Evolutionary conservation across 164 flowering plant species (phyloP), one percentile per base, ranked within the genome.

Genomic region (Paratinospora sagittata): DNA sequence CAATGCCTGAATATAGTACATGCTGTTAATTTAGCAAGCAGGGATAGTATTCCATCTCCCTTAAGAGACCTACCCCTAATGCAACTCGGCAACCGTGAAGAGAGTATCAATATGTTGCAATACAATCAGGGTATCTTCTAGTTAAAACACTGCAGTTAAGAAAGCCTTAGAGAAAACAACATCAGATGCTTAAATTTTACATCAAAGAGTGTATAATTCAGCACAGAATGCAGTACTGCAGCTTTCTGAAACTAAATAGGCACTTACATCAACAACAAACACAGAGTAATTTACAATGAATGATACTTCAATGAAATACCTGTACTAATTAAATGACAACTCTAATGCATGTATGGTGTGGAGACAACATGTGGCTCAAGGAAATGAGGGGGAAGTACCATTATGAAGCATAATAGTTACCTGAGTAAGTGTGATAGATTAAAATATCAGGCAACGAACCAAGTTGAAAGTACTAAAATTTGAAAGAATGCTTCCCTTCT

Each of bases 41-140:
- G 24, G 21, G 61, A 55, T 19, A 55, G 24, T 55, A 8, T 8
- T 17, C 26, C 24, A 55, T 55, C 14, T 23, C 61, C 24, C 10
- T n/a, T 21, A 55, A 55, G 21, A 21, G 9, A 2, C 24, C 60
- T 7, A 55, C 26, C 10, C 24, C 8, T 21, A 19, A 55, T 21
- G 47, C 61, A 55, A 55, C 61, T 55, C 61, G 6, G 61, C 24
- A 55, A 55, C 61, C 61, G n/a, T n/a, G n/a, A n/a, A n/a, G n/a
- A n/a, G n/a, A n/a, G n/a, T n/a, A n/a, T n/a, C n/a, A n/a, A n/a
- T n/a, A n/a, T n/a, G n/a, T n/a, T n/a, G n/a, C n/a, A n/a, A 55
- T 21, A 55, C 10, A 19, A 55, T 2, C 26, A 55, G 6, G n/a
- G n/a, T n/a, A 55, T n/a, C 24, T n/a, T n/a, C n/a, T n/a, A n/a